These are phyloP conservation scores for Solanum gandarillasii DNA, from an alignment of 257 asterid species.

Conservation along the genomic window DNA sequence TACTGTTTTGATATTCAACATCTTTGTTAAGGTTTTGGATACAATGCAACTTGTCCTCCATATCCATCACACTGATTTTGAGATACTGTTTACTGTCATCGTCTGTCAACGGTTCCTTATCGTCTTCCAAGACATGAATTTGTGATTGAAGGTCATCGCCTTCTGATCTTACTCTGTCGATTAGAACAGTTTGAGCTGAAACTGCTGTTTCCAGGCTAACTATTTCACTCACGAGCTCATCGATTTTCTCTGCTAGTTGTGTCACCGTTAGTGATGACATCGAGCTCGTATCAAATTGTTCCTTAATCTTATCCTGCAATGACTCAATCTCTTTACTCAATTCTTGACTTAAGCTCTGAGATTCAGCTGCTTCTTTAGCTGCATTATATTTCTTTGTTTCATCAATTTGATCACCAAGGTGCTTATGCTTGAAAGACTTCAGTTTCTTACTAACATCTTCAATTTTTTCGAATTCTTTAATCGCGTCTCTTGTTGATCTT, in stretches of 20 bases:
- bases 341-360: conserved; percentile 7
- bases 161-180: conserved; percentile 53
- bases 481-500: conserved; percentile 31
- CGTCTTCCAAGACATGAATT: conserved; percentile 42
- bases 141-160: conserved; percentile 56
- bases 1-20: conserved; percentile 44
- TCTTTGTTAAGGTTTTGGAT: conserved; percentile 41
- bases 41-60: conserved; percentile 52
- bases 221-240: conserved; percentile 66
- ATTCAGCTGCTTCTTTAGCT: background rate
- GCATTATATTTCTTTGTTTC: conserved; percentile 7
- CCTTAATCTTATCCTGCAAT: conserved; percentile 12
- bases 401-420: conserved; percentile 9
- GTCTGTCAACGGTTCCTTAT: conserved; percentile 24
- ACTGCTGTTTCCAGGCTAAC: conserved; percentile 61
- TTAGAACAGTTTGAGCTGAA: conserved; percentile 68
- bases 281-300: conserved; percentile 16
- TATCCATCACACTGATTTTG: conserved; percentile 34
- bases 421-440: conserved; percentile 24
- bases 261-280: conserved; percentile 44
- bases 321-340: conserved; percentile 6
- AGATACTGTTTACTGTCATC: conserved; percentile 14
- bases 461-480: conserved; percentile 44
- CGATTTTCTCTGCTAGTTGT: conserved; percentile 78
- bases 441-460: conserved; percentile 40